Evolutionary conservation across 78 protist species (phyloP).

Genomic region (Polysphondylium violaceum): DNA sequence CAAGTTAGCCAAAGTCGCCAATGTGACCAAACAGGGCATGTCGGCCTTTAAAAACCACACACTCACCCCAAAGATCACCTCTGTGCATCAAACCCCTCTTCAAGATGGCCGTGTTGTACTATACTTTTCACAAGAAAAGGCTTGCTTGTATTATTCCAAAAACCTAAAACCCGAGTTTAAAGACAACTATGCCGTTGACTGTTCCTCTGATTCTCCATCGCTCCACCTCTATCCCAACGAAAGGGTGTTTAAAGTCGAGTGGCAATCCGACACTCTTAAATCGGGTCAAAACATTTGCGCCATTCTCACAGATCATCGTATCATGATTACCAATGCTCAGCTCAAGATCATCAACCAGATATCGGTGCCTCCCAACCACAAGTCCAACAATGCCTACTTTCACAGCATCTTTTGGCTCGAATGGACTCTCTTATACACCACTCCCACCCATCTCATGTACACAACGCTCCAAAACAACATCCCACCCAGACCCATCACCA

Average conservation of each 20-base stretch:
- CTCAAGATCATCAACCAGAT: conserved; percentile 46
- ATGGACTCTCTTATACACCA: conserved; percentile 63
- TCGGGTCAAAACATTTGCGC: conserved; percentile 38
- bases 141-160: conserved; percentile 17
- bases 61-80: conserved; percentile 31
- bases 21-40: conserved; percentile 27
- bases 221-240: conserved; percentile 31
- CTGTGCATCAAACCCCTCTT: conserved; percentile 37
- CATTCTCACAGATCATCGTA: conserved; percentile 33
- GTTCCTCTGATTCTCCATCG: not conserved
- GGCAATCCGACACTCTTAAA: conserved; percentile 72
- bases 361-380: conserved; percentile 35
- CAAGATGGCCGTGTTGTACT: conserved; percentile 34
- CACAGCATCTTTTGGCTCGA: conserved; percentile 61
- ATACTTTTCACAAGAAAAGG: conserved; percentile 38
- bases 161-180: conserved; percentile 2
- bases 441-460: conserved; percentile 62
- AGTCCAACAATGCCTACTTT: conserved; percentile 2
- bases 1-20: conserved; percentile 55
- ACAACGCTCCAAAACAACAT: conserved; percentile 56
- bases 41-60: conserved; percentile 34
- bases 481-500: conserved; percentile 30
- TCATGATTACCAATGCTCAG: conserved; percentile 45
- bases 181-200: conserved; percentile 44
- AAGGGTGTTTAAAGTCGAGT: conserved; percentile 39